Conservation (phyloP, 1,284 basidiomycete species). For the Cryptococcus neoformans region DNA sequence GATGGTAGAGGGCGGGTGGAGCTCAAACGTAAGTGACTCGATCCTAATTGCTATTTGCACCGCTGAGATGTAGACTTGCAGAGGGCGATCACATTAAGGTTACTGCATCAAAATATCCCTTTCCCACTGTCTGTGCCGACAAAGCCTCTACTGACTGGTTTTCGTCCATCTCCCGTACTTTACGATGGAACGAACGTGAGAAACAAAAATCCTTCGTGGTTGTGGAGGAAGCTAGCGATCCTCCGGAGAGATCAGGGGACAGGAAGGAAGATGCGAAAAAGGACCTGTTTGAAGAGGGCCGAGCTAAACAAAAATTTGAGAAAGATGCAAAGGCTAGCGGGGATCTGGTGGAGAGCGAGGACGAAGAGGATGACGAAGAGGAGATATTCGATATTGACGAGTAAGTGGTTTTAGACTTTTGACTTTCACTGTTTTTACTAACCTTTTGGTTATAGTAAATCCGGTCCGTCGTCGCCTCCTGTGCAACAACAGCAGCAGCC, state of each 20-base stretch:
- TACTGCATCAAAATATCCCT: conserved; percentile 95
- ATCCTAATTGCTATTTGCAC: not conserved
- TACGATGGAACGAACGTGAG: conserved; percentile 98
- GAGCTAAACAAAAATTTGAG: conserved; percentile 54
- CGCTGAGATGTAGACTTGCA: conserved; percentile 35
- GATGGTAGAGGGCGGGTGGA: conserved; percentile 97
- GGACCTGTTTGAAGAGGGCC: conserved; percentile 46
- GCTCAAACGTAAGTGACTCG: conserved; percentile 69
- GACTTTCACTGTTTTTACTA: conserved; percentile 46
- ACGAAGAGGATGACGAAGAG: conserved; percentile 58
- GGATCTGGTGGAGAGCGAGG: conserved; percentile 54
- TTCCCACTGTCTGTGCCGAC: conserved; percentile 97
- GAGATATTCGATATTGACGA: conserved; percentile 90
- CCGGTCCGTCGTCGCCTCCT: conserved; percentile 25
- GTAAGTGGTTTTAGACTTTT: conserved; percentile 53
- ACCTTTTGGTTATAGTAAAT: conserved; percentile 16
- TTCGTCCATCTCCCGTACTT: conserved; percentile 88
- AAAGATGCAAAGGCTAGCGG: conserved; percentile 53
- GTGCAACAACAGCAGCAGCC: conserved; percentile 2
- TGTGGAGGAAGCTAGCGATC: conserved; percentile 70
- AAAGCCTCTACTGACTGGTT: conserved; percentile 99
- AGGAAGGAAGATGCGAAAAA: conserved; percentile 7
- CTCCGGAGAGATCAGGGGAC: conserved; percentile 49
- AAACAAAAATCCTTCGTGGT: conserved; percentile 96
- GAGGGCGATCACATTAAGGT: conserved; percentile 99